phyloP scores from a whole-genome alignment of 805 yeast species.

The Saccharomycopsis capsularis region DNA sequence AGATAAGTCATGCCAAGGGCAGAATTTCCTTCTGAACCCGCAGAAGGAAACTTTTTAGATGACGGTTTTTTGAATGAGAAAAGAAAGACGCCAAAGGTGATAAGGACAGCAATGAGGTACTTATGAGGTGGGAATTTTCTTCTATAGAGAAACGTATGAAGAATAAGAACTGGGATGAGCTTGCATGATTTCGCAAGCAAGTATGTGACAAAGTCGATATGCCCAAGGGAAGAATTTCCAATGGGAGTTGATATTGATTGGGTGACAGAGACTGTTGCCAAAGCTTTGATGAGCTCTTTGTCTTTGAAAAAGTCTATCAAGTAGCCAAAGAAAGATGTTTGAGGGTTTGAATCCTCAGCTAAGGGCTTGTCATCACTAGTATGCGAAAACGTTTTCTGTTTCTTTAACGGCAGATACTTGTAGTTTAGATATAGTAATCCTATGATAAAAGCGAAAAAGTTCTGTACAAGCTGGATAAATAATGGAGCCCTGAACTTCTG shows the following conservation, averaged over 20 bases:
- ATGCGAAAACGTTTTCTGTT: not conserved
- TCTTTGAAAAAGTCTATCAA: conserved; percentile 28
- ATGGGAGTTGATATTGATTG: conserved; percentile 80
- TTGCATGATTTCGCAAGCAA: conserved; percentile 90
- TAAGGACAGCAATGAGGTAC: conserved; percentile 67
- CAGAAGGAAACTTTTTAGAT: conserved; percentile 27
- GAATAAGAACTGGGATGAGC: conserved; percentile 86
- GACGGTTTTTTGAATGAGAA: conserved; percentile 53
- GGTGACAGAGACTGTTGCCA: conserved; percentile 55
- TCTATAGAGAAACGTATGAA: conserved; percentile 65
- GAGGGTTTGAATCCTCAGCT: not conserved
- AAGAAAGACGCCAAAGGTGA: conserved; percentile 74
- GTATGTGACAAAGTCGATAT: conserved; percentile 80
- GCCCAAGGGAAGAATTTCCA: conserved; percentile 68
- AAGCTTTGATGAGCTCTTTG: conserved; percentile 29
- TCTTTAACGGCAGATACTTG: conserved; percentile 23
- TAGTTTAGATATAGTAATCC: conserved; percentile 54
- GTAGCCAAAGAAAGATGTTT: conserved; percentile 16
- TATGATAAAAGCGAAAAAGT: conserved; percentile 59
- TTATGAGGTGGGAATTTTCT: conserved; percentile 69
- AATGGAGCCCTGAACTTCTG: conserved; percentile 66
- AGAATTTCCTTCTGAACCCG: conserved; percentile 32
- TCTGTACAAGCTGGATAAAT: conserved; percentile 70
- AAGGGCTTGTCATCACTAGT: not conserved
- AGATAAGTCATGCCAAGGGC: conserved; percentile 56